Evolutionary conservation across 2,329 filamentous ascomycete species (phyloP).

Genomic region (Phaeosphaeria sp.): DNA sequence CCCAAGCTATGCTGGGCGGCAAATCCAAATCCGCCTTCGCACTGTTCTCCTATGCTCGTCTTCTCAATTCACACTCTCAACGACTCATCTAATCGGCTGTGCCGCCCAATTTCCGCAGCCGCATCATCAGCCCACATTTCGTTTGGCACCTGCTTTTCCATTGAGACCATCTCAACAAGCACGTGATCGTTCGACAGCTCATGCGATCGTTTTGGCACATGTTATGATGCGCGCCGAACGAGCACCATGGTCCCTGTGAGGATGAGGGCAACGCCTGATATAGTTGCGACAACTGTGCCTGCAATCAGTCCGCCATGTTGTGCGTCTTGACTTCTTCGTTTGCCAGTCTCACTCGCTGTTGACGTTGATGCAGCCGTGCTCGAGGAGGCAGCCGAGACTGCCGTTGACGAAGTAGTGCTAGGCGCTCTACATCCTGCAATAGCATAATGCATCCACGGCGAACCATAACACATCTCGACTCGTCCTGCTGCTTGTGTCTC

Average conservation of each 20-base stretch:
- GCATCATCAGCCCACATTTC: slow-evolving; percentile 25
- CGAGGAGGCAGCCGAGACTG: slow-evolving; percentile 39
- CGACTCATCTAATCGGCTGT: slow-evolving; percentile 17
- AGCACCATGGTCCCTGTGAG: slow-evolving; percentile 16
- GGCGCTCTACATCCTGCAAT: slow-evolving; percentile 30
- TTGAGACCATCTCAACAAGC: slow-evolving; percentile 15
- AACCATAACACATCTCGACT: slow-evolving; percentile 33
- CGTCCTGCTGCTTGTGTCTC: slow-evolving; percentile 24
- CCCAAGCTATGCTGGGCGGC: background rate
- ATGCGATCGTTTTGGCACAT: slow-evolving; percentile 7
- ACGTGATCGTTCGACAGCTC: slow-evolving; percentile 24
- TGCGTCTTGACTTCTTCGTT: slow-evolving; percentile 1
- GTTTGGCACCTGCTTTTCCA: slow-evolving; percentile 12
- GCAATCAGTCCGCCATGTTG: slow-evolving; percentile 18
- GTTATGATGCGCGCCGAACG: slow-evolving; percentile 6
- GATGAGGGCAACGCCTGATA: slow-evolving; percentile 17
- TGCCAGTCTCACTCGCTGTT: slow-evolving; percentile 91
- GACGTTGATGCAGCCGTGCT: slow-evolving; percentile 86
- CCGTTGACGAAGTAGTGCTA: slow-evolving; percentile 5
- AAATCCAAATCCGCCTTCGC: background rate
- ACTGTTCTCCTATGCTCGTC: background rate
- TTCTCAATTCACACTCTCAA: background rate
- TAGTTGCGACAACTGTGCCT: slow-evolving; percentile 21
- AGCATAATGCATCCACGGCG: slow-evolving; percentile 36
- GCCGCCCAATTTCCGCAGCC: slow-evolving; percentile 30